Base-by-base conservation (phyloP, 2,329 filamentous ascomycete species). In the Clonostachys rosea region DNA sequence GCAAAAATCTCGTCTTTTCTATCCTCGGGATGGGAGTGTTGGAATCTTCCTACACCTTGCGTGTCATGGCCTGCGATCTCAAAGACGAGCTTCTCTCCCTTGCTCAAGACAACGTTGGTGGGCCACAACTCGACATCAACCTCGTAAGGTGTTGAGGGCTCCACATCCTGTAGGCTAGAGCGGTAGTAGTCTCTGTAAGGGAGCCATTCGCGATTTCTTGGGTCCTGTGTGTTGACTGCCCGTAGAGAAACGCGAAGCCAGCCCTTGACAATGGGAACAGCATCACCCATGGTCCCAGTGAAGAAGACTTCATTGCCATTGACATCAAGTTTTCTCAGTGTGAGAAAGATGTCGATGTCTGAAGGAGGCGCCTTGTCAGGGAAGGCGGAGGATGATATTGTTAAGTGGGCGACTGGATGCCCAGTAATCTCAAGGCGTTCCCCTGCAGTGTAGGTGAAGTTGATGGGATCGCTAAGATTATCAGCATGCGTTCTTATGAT, bases 401-500 rank as follows among this genome's bases (percentile, higher is more conserved):
- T 80, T 5, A 89, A 67, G 52, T 81, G 83, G 0, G 82, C 83
- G 0, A 79, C 70, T 24, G 87, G 67, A 56, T 88, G 82, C 0
- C 86, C 85, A 0, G 86, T 89, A 46, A 89, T 79, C 56, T 89
- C 86, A 0, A 77, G 85, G n/a, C n/a, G n/a, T n/a, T n/a, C n/a
- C n/a, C n/a, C n/a, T n/a, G n/a, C n/a, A n/a, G n/a, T n/a, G n/a
- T n/a, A n/a, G n/a, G n/a, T n/a, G n/a, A n/a, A n/a, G n/a, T n/a
- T n/a, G n/a, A n/a, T n/a, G n/a, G n/a, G n/a, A n/a, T n/a, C n/a
- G n/a, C n/a, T n/a, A n/a, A n/a, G n/a, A n/a, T n/a, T n/a, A n/a
- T n/a, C n/a, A n/a, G n/a, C n/a, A n/a, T n/a, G n/a, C n/a, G n/a
- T n/a, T n/a, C n/a, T n/a, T n/a, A n/a, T n/a, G n/a, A n/a, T n/a